Percentiles rank a stretch among this genome's conserved stretches.
Evolutionary conservation across 176 grass and related monocot species (phyloP).

Genomic region (Carex pumila): DNA sequence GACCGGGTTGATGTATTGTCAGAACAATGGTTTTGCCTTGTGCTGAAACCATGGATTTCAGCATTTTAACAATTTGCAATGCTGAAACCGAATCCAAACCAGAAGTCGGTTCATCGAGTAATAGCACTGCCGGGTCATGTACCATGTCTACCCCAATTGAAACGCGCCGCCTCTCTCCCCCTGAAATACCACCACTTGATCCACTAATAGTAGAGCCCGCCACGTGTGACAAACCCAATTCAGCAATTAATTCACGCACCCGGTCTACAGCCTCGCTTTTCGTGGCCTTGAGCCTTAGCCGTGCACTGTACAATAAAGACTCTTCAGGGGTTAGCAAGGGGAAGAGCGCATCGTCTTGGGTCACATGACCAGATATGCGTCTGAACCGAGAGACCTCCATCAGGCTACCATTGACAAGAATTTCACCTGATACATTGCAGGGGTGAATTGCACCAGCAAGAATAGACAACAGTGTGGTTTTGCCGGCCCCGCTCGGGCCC

Average conservation of each 20-base stretch:
- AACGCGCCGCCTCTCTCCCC: constrained; percentile 67
- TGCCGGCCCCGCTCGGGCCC: constrained; percentile 80
- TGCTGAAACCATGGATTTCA: constrained; percentile 45
- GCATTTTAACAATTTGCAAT: constrained; percentile 77
- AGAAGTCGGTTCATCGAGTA: constrained; percentile 88
- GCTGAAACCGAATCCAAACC: constrained; percentile 73
- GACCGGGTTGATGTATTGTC: constrained; percentile 86
- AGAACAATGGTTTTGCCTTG: constrained; percentile 65
- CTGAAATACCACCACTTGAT: constrained; percentile 39
- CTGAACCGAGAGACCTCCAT: constrained; percentile 73
- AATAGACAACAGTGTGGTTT: constrained; percentile 78
- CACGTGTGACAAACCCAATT: constrained; percentile 60
- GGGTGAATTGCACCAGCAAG: constrained; percentile 63
- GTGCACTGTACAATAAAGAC: constrained; percentile 79
- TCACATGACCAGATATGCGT: constrained; percentile 69
- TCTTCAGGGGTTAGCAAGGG: constrained; percentile 87
- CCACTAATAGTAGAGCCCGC: constrained; percentile 35
- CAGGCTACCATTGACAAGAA: constrained; percentile 54
- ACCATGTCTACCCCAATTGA: constrained; percentile 84
- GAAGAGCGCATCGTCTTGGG: constrained; percentile 89
- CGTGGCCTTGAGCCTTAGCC: constrained; percentile 34
- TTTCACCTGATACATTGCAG: constrained; percentile 21
- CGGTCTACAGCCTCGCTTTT: neutral
- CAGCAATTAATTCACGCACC: constrained; percentile 48
- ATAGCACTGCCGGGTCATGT: constrained; percentile 72